Base-by-base conservation (phyloP, 805 yeast genomes). In the Metschnikowia kofuensis region DNA sequence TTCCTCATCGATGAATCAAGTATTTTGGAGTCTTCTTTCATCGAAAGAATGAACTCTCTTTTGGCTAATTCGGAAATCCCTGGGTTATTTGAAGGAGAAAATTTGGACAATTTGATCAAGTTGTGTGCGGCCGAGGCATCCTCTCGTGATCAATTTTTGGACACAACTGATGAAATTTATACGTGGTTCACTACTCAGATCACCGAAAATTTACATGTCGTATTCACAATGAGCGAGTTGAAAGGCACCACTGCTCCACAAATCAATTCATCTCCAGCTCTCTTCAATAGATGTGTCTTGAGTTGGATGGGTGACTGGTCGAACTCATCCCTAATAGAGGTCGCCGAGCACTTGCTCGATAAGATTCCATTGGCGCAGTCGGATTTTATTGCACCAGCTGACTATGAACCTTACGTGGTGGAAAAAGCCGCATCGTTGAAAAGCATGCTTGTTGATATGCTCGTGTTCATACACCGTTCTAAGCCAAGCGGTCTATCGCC, bases 21-120 rank as follows among this genome's bases (percentile, higher is more conserved):
- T 29, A 80, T 90, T 44, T 57, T 83, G 38, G 91, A 88, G 32
- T 75, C 95, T 0, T 74, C 94, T 0, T 92, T 91, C 60, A 66
- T 92, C 30, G 98, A 92, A 64, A 72, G 96, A 52, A 89, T 92
- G 94, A 92, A 92, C 58, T 88, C 96, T 0, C 69, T 92, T n/a
- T 74, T 92, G 35, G 97, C 97, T 0, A 92, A 92, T 65, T 87
- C 96, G 0, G 97, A 92, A 59, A 77, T 90, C 35, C 97, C 97
- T 0, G 97, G 96, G 4, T 68, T 92, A 12, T 92, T 89, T 63
- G 87, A 80, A 48, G 90, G 83, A 0, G 95, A 88, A 9, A 91
- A 87, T 8, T 76, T 71, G 44, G 68, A 67, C 0, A 50, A 71
- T 2, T 67, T 91, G 48, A 69, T 87, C 70, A 65, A 64, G 1